Percentiles rank a stretch among this genome's conserved stretches.
Conservation (phyloP, 2,329 filamentous ascomycete genomes). For the Botrytis elliptica region DNA sequence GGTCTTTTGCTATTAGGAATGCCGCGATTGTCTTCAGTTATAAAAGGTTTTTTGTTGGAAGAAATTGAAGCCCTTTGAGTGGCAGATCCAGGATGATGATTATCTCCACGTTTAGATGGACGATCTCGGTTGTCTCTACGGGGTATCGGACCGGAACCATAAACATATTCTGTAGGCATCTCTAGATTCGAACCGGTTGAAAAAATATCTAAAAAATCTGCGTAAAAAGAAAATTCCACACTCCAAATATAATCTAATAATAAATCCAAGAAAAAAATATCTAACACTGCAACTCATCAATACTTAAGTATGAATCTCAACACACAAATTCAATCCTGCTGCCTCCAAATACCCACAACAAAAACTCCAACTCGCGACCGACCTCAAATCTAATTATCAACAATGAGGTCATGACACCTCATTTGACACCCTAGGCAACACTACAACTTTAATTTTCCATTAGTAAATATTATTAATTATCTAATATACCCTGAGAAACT, state of each 20-base stretch:
- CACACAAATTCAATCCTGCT: background rate
- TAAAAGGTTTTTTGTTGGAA: too few species aligned
- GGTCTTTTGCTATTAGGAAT: too few species aligned
- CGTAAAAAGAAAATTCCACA: too few species aligned
- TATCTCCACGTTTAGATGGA: too few species aligned
- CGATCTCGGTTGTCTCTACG: too few species aligned
- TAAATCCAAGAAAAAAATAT: background rate
- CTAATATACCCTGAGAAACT: too few species aligned
- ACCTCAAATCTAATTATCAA: background rate
- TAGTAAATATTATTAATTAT: background rate
- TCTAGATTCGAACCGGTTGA: too few species aligned
- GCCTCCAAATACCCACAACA: background rate
- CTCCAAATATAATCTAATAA: background rate
- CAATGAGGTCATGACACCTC: background rate
- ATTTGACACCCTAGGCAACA: background rate
- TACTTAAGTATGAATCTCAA: background rate
- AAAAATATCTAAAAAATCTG: background rate
- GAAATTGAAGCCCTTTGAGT: too few species aligned
- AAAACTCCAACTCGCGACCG: background rate
- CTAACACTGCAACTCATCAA: background rate
- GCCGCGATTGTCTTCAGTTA: too few species aligned
- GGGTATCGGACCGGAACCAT: too few species aligned
- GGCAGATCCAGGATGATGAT: too few species aligned
- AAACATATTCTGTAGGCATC: too few species aligned
- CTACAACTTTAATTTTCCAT: fast-evolving